Evolutionary conservation across 1,139 yeast genomes (phyloP), one percentile per base, ranked within the genome.

Genomic region (Geotrichum armillariae): DNA sequence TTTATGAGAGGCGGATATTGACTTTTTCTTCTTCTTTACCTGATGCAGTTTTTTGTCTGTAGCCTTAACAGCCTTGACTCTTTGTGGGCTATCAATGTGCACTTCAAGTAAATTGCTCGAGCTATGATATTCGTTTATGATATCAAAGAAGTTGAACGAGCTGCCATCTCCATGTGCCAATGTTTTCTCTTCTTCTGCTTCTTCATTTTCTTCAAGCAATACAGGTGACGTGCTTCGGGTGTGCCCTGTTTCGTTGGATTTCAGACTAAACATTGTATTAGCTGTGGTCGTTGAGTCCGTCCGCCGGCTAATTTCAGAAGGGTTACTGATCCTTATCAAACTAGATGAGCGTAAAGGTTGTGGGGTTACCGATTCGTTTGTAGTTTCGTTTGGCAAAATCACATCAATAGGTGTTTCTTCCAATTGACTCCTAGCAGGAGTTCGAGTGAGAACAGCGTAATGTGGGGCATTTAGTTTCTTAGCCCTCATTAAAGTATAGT

Each of bases 11-110:
- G 34, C 14, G 6, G 34, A 31, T n/a, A 8, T 31, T n/a, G 21
- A 14, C 32, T 40, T 40, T 32, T 39, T 39, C 31, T n/a, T n/a
- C n/a, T n/a, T n/a, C 39, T 36, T 16, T 6, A 7, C 36, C 36
- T 32, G 7, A 8, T 11, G 29, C 11, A 25, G 29, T 9, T 34
- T 9, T 21, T 21, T 14, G 6, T 27, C 22, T 6, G 22, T 20
- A 29, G 33, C 27, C 16, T 16, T 20, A 14, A 18, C n/a, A 16
- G 8, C 16, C 4, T 17, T 29, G 9, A 12, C 27, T 17, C 12
- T 25, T 11, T 25, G 6, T 7, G 29, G 29, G 12, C 34, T 31
- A 11, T 31, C 34, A n/a, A 31, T n/a, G 5, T n/a, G 7, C 29
- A 25, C 12, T 11, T 31, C 34, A 31, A 8, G 11, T n/a, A 31